Percentiles rank a stretch among this genome's conserved stretches.
Conservation (phyloP, 768 basidiomycete species). For the Trametes cingulata region DNA sequence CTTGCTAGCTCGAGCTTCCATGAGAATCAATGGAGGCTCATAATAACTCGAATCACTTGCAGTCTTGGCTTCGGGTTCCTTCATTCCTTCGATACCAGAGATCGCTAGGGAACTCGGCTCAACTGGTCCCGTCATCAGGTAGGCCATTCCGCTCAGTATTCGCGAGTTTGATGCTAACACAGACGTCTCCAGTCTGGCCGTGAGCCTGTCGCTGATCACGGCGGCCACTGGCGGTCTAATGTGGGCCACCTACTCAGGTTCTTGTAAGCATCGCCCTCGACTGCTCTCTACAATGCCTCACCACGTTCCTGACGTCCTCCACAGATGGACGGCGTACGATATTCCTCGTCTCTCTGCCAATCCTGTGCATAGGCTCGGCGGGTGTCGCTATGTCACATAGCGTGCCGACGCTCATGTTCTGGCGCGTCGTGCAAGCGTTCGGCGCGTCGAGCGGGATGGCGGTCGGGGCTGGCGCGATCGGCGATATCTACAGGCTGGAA, state of each 20-base stretch:
- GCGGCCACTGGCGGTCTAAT: constrained; percentile 48
- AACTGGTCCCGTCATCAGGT: constrained; percentile 60
- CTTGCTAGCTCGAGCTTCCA: too few species aligned
- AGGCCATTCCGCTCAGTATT: not conserved
- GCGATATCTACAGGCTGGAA: constrained; percentile 66
- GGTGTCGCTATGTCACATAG: constrained; percentile 53
- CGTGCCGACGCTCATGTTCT: constrained; percentile 52
- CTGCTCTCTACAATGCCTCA: not conserved
- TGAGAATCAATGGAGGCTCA: too few species aligned
- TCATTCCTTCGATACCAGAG: constrained; percentile 74
- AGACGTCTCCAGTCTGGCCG: constrained; percentile 40
- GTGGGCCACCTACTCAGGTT: constrained; percentile 54
- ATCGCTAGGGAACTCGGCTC: constrained; percentile 66
- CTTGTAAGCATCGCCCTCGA: constrained; percentile 37
- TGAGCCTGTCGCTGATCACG: constrained; percentile 52
- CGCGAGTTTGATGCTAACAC: not conserved
- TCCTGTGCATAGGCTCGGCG: constrained; percentile 58
- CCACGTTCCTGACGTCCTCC: not conserved
- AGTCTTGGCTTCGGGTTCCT: constrained; percentile 72
- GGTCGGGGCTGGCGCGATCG: constrained; percentile 61
- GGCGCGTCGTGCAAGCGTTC: constrained; percentile 65
- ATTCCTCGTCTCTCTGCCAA: constrained; percentile 60
- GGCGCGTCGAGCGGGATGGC: constrained; percentile 59
- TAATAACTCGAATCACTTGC: not conserved
- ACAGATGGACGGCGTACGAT: constrained; percentile 66